Conservation (phyloP, 108 stramenopile genomes). For the Discostella pseudostelligera region DNA sequence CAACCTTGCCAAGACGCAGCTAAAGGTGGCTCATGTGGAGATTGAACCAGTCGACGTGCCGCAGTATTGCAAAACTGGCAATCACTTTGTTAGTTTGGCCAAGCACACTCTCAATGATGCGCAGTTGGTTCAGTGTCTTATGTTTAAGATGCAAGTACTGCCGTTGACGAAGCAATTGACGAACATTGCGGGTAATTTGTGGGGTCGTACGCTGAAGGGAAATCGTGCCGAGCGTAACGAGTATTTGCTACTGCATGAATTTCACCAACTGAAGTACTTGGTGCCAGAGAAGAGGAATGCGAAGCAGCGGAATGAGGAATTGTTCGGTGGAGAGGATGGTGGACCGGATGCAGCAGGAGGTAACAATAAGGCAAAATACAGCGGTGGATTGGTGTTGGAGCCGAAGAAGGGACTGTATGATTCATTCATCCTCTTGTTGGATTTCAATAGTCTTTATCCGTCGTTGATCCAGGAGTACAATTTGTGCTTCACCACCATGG, state of each 20-base stretch:
- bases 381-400: constrained; percentile 97
- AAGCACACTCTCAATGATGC: constrained; percentile 90
- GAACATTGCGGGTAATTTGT: constrained; percentile 95
- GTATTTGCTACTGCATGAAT: constrained; percentile 98
- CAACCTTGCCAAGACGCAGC: constrained; percentile 77
- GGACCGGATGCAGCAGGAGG: constrained; percentile 9
- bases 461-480: constrained; percentile 99
- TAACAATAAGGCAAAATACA: constrained; percentile 88
- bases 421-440: constrained; percentile 96
- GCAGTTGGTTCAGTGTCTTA: constrained; percentile 89
- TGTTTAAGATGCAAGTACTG: constrained; percentile 94
- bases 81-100: constrained; percentile 82
- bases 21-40: constrained; percentile 72
- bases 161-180: constrained; percentile 98
- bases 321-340: constrained; percentile 25
- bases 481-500: constrained; percentile 98
- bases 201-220: constrained; percentile 93
- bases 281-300: constrained; percentile 85
- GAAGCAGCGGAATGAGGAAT: constrained; percentile 54
- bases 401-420: constrained; percentile 99
- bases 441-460: constrained; percentile 99
- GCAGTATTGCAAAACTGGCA: constrained; percentile 66
- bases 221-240: constrained; percentile 99
- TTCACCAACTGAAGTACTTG: constrained; percentile 93
- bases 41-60: constrained; percentile 95